Evolutionary conservation across 2,329 filamentous ascomycete species (phyloP).

Genomic region (Acrocalymma vagum): DNA sequence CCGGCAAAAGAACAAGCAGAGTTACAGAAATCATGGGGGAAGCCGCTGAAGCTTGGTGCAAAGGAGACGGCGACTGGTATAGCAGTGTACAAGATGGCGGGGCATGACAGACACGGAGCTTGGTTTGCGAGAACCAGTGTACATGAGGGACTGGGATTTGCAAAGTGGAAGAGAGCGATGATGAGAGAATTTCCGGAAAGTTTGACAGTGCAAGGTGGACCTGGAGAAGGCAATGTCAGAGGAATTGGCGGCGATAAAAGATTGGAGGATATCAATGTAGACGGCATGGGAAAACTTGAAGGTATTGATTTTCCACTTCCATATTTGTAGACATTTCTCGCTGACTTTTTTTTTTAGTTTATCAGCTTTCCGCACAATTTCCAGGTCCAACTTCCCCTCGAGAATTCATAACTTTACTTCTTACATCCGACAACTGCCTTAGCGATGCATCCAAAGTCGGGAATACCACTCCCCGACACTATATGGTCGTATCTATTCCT

Average conservation of each 20-base stretch:
- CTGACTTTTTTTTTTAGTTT: no score
- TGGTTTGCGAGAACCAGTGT: slow-evolving; percentile 91
- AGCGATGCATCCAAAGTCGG: slow-evolving; percentile 54
- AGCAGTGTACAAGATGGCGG: slow-evolving; percentile 78
- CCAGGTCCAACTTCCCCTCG: slow-evolving; percentile 86
- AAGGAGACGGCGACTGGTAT: slow-evolving; percentile 81
- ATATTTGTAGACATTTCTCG: no score
- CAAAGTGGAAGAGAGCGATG: slow-evolving; percentile 79
- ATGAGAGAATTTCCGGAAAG: slow-evolving; percentile 82
- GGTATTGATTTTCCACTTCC: no score
- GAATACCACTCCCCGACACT: slow-evolving; percentile 68
- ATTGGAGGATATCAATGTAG: slow-evolving; percentile 69
- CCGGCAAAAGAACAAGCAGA: slow-evolving; percentile 62
- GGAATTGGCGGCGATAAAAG: slow-evolving; percentile 84
- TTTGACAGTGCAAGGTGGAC: slow-evolving; percentile 73
- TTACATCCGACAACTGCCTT: slow-evolving; percentile 69
- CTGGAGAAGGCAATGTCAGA: slow-evolving; percentile 78
- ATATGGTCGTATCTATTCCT: slow-evolving; percentile 88
- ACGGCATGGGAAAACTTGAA: slow-evolving; percentile 70
- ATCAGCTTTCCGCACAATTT: slow-evolving; percentile 87
- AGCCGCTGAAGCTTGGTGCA: slow-evolving; percentile 76
- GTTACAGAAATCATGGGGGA: slow-evolving; percentile 84
- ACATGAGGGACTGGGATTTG: slow-evolving; percentile 80
- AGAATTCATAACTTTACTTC: slow-evolving; percentile 84
- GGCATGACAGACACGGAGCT: slow-evolving; percentile 81